Evolutionary conservation across 1,139 yeast genomes (phyloP).

Genomic region (Yamadazyma blattariae): DNA sequence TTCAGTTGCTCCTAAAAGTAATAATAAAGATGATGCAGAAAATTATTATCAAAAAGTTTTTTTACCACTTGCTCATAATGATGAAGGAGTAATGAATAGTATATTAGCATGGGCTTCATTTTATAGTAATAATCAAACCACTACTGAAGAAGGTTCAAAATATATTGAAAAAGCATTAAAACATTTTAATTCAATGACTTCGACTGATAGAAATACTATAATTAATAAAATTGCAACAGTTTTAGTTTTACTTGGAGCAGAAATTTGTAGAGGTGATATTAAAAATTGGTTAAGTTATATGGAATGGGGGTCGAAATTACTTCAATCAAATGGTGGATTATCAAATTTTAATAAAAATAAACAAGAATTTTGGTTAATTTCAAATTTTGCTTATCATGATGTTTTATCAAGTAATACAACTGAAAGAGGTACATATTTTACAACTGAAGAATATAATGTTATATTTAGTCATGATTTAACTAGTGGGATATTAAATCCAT

Average conservation of each 20-base stretch:
- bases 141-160: constrained; percentile 42
- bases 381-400: constrained; percentile 84
- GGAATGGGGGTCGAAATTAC: constrained; percentile 58
- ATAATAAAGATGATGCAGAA: constrained; percentile 42
- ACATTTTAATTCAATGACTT: constrained; percentile 29
- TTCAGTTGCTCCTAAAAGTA: constrained; percentile 57
- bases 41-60: constrained; percentile 74
- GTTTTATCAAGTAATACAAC: constrained; percentile 60
- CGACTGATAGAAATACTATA: constrained; percentile 16
- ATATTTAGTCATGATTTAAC: constrained; percentile 43
- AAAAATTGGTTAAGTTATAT: constrained; percentile 64
- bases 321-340: constrained; percentile 58
- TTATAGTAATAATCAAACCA: constrained; percentile 47
- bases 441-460: constrained; percentile 53
- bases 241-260: constrained; percentile 66
- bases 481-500: constrained; percentile 55
- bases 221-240: constrained; percentile 59
- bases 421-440: constrained; percentile 57
- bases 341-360: constrained; percentile 51
- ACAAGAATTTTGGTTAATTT: constrained; percentile 68
- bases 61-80: constrained; percentile 71
- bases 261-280: constrained; percentile 75
- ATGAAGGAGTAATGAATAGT: constrained; percentile 65
- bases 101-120: constrained; percentile 79
- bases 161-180: constrained; percentile 47